phyloP scores from a whole-genome alignment of 2,329 filamentous ascomycete species.

The Tolypocladium pustulatum region DNA sequence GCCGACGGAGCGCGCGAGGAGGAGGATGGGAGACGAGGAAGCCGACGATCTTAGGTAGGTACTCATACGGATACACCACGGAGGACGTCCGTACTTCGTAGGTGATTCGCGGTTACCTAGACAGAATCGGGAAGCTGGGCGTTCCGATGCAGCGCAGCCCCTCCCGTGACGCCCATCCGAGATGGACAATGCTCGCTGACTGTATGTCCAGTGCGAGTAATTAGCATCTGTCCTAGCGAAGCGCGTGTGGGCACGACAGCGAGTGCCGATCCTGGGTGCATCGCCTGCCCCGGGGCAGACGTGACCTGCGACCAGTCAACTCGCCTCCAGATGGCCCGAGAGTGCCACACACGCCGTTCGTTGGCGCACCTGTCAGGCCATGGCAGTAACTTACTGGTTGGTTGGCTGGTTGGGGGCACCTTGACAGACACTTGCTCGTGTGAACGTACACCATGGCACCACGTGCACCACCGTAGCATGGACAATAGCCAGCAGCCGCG shows the following conservation, averaged over 20 bases:
- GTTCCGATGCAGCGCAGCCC: background rate
- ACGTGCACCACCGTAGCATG: background rate
- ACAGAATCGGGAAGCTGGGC: background rate
- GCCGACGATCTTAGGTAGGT: background rate
- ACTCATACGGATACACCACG: background rate
- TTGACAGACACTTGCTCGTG: background rate
- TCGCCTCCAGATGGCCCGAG: background rate
- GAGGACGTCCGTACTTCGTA: background rate
- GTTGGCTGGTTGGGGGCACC: background rate
- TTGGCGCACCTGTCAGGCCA: background rate
- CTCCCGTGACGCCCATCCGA: background rate
- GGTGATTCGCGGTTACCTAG: background rate
- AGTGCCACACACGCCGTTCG: background rate
- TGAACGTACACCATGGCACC: background rate
- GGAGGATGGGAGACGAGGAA: background rate
- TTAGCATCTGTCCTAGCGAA: background rate
- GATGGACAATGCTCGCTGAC: too few species aligned
- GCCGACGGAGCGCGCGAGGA: background rate
- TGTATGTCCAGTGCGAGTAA: background rate
- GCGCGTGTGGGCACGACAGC: background rate
- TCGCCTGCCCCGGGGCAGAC: background rate
- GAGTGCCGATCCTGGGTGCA: background rate
- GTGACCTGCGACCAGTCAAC: background rate
- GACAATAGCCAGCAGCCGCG: background rate
- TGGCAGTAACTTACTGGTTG: background rate